Percentiles rank a stretch among this genome's conserved stretches.
Conservation (phyloP, 495 filamentous ascomycete genomes). For the Podospora conica region DNA sequence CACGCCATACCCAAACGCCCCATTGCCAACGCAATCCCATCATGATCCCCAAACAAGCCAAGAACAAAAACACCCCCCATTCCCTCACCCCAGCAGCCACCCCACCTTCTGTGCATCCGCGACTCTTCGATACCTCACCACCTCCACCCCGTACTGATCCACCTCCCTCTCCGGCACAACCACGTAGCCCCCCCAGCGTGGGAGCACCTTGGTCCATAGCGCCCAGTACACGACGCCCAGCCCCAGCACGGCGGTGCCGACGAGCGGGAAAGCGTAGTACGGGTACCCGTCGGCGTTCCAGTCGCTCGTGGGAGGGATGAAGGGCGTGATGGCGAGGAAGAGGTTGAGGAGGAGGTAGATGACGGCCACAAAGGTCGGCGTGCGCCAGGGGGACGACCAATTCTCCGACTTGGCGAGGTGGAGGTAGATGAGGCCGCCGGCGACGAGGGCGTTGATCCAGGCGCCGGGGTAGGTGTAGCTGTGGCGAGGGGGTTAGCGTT, state of each 20-base stretch:
- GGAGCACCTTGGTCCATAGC: constrained; percentile 42
- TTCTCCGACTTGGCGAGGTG: constrained; percentile 34
- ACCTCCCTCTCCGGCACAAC: constrained; percentile 35
- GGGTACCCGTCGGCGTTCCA: constrained; percentile 47
- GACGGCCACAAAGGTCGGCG: constrained; percentile 37
- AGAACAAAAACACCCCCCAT: not conserved
- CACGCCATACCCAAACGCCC: not conserved
- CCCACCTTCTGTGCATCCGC: not conserved
- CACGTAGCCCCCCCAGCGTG: constrained; percentile 41
- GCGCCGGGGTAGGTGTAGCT: constrained; percentile 47
- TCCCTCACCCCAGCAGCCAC: not conserved
- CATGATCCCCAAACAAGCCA: not conserved
- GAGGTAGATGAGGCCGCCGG: constrained; percentile 46
- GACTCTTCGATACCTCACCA: constrained; percentile 34
- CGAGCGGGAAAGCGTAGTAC: constrained; percentile 47
- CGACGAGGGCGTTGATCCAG: constrained; percentile 48
- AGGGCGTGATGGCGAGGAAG: constrained; percentile 46
- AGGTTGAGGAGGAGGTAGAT: constrained; percentile 43
- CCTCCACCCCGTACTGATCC: constrained; percentile 37
- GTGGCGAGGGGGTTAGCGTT: constrained; percentile 1
- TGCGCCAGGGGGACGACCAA: constrained; percentile 42
- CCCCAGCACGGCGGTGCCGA: constrained; percentile 43
- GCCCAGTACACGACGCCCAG: constrained; percentile 47
- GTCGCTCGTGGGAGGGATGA: constrained; percentile 45
- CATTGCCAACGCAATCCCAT: not conserved